Evolutionary conservation across 495 filamentous ascomycete genomes (phyloP).

Genomic region (Hypoxylon fuscum): DNA sequence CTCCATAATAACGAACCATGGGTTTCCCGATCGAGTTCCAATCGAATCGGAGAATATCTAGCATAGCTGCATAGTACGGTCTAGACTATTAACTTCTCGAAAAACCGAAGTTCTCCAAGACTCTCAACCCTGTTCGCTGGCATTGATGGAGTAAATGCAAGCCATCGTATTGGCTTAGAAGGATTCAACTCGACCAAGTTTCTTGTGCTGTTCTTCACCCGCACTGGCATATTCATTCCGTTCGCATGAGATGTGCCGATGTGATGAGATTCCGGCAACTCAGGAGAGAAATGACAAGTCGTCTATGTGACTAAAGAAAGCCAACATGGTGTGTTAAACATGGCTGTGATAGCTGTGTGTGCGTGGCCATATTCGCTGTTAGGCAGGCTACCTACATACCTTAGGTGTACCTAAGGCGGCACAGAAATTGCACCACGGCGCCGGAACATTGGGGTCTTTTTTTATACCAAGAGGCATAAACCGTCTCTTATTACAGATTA

Average conservation of each 20-base stretch:
- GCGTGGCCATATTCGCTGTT: slow-evolving; percentile 2
- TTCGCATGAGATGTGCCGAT: slow-evolving; percentile 22
- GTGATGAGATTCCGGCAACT: not conserved
- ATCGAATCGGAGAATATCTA: slow-evolving; percentile 33
- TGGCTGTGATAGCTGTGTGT: too few relatives aligned
- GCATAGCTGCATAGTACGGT: too few relatives aligned
- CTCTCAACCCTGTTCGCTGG: slow-evolving; percentile 1
- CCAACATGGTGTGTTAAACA: not conserved
- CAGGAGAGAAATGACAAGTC: slow-evolving; percentile 25
- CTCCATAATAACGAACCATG: not conserved
- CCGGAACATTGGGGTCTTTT: slow-evolving; percentile 13
- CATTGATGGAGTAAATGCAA: not conserved
- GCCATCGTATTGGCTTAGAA: not conserved
- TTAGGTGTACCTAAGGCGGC: too few relatives aligned
- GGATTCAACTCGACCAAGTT: not conserved
- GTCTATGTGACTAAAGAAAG: slow-evolving; percentile 5
- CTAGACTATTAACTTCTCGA: slow-evolving; percentile 8
- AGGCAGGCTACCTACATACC: too few relatives aligned
- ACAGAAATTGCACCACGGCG: slow-evolving; percentile 12
- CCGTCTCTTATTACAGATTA: slow-evolving; percentile 26
- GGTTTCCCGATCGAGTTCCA: slow-evolving; percentile 13
- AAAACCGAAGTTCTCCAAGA: not conserved
- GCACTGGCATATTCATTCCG: not conserved
- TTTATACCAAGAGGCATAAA: slow-evolving; percentile 22
- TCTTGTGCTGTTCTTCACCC: not conserved